phyloP scores from a whole-genome alignment of 768 basidiomycete genomes.

The Rhodotorula taiwanensis region DNA sequence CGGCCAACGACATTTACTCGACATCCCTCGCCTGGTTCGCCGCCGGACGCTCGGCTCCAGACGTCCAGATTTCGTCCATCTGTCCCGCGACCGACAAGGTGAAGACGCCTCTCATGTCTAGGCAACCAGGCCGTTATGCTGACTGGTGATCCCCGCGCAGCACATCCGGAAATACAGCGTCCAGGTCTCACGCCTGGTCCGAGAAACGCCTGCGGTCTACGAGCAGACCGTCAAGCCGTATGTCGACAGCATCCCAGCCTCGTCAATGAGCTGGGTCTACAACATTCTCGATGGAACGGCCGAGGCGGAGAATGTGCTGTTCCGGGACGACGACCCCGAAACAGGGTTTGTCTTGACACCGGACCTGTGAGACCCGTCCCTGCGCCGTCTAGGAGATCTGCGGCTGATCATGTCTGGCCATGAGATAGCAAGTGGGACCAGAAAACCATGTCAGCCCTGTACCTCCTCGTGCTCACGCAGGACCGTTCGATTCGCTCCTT shows the following conservation, averaged over 20 bases:
- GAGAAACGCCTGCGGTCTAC: slow-evolving; percentile 77
- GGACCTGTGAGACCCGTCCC: slow-evolving; percentile 53
- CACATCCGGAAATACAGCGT: slow-evolving; percentile 77
- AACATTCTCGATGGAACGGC: slow-evolving; percentile 71
- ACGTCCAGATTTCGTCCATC: slow-evolving; percentile 76
- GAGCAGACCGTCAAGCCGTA: slow-evolving; percentile 65
- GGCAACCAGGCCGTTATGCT: not conserved
- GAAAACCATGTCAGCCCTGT: slow-evolving; percentile 64
- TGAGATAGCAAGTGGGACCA: slow-evolving; percentile 73
- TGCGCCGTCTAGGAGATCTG: not conserved
- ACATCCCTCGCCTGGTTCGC: slow-evolving; percentile 54
- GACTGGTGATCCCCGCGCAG: slow-evolving; percentile 40
- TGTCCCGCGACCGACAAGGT: slow-evolving; percentile 71
- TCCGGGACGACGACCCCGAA: slow-evolving; percentile 51
- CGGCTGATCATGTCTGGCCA: not conserved
- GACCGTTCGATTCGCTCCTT: slow-evolving; percentile 61
- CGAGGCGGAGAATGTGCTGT: slow-evolving; percentile 67
- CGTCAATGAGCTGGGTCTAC: slow-evolving; percentile 80
- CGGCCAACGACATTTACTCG: slow-evolving; percentile 34
- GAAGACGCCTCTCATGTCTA: not conserved
- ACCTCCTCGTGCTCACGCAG: slow-evolving; percentile 71
- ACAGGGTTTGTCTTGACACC: slow-evolving; percentile 71
- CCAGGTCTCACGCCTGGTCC: slow-evolving; percentile 65
- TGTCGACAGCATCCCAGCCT: slow-evolving; percentile 64
- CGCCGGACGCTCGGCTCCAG: slow-evolving; percentile 63